Evolutionary conservation across 805 yeast species (phyloP), one percentile per base, ranked within the genome.

Genomic region (Candida awuae): DNA sequence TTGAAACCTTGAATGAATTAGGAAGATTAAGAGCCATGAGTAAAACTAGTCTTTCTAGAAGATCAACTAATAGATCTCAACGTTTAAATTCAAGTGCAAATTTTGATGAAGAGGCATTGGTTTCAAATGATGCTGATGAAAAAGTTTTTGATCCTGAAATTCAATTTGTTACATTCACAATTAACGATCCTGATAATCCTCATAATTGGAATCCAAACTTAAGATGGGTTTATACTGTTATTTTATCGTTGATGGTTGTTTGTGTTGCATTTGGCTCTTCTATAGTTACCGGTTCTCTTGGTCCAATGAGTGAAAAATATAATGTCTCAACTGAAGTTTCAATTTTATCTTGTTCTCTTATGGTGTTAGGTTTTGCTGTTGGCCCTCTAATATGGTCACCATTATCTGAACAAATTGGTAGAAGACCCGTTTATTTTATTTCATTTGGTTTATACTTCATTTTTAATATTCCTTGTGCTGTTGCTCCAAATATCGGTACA

Each of bases 311-410:
- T 44, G 80, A 80, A 12, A 70, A 76, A 51, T 85, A 69, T 58
- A 62, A 75, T 45, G 95, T 87, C 17, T 73, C 84, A 13, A 56
- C 65, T 2, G 95, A 84, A 58, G 96, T 86, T 16, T 75, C 95
- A 8, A 79, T 77, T 25, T 67, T 87, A 48, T 65, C 90, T 0
- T 84, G 88, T 47, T 84, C 95, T 1, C 62, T 87, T 26, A 86
- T 85, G 94, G 95, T 87, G 37, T 55, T 84, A 19, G 97, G 96
- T 6, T 86, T 87, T 55, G 71, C 88, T 18, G 69, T 85, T 21
- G 96, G 96, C 31, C 95, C 95, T 1, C 65, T 87, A 46, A 48
- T 86, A 18, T 87, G 95, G 94, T 84, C 95, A 12, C 96, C 96
- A 9, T 63, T 86, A 28, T 74, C 85, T 22, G 97, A 87, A 62